A percentile compares a stretch with the other conserved stretches of the same genome.
These are phyloP conservation scores for Plasmodium vivax DNA, from an alignment of 169 alveolate species.

Conservation along the genomic window DNA sequence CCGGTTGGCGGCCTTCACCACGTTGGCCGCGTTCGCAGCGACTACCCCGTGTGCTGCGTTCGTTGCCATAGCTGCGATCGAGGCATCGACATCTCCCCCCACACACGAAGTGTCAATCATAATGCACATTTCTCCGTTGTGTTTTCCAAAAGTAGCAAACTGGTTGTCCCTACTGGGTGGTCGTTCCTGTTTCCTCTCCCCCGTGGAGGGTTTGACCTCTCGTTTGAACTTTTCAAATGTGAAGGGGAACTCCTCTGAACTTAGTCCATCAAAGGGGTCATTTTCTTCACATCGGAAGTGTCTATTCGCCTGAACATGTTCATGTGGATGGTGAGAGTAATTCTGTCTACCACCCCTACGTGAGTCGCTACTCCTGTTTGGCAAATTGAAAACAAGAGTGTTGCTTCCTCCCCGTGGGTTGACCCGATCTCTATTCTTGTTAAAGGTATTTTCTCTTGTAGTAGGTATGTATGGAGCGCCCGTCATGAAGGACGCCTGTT, in stretches of 20 bases:
- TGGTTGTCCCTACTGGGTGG: not conserved
- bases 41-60: not conserved
- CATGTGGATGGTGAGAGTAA: not conserved
- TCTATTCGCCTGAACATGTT: not conserved
- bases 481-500: not conserved
- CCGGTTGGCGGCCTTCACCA: not conserved
- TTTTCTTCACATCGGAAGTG: not conserved
- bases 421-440: not conserved
- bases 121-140: not conserved
- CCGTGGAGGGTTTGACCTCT: not conserved
- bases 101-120: not conserved
- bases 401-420: not conserved
- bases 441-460: not conserved
- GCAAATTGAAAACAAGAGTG: not conserved
- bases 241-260: not conserved
- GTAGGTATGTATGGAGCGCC: not conserved
- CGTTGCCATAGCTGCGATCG: not conserved
- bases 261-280: not conserved
- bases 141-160: not conserved
- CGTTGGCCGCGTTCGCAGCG: not conserved
- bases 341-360: not conserved
- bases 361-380: not conserved
- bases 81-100: not conserved
- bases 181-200: not conserved
- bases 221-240: not conserved